Conservation (phyloP, 306 rosid species). For the Acacia confusa region DNA sequence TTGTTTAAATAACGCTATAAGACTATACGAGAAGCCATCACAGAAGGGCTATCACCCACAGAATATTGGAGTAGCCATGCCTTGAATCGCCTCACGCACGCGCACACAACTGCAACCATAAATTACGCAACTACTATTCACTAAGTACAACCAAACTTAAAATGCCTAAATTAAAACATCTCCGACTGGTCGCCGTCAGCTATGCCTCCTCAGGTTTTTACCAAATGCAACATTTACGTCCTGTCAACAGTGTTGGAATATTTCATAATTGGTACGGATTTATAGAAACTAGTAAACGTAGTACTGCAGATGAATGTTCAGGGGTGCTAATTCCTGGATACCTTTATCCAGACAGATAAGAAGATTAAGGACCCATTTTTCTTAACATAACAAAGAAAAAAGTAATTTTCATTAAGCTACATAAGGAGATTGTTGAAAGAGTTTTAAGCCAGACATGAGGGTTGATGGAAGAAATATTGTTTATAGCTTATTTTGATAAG, state of each 20-base stretch:
- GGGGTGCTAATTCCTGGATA: too few species aligned
- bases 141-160: slow-evolving; percentile 21
- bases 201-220: slow-evolving; percentile 33
- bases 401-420: neutral
- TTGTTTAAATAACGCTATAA: neutral
- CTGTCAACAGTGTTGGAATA: slow-evolving; percentile 21
- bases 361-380: too few species aligned
- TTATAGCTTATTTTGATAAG: neutral
- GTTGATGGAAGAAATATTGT: neutral
- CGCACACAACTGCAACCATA: slow-evolving; percentile 40
- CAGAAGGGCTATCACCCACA: slow-evolving; percentile 32
- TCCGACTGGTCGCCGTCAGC: slow-evolving; percentile 15
- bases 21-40: slow-evolving; percentile 10
- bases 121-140: slow-evolving; percentile 32
- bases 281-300: neutral
- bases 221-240: slow-evolving; percentile 24
- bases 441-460: neutral
- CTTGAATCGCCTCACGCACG: slow-evolving; percentile 39
- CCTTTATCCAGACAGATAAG: neutral
- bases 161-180: slow-evolving; percentile 28
- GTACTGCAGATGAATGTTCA: neutral
- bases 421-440: too few species aligned
- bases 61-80: slow-evolving; percentile 37
- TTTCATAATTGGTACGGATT: neutral
- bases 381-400: neutral